phyloP scores from a whole-genome alignment of 176 grass and related monocot species.

The Phragmites australis region DNA sequence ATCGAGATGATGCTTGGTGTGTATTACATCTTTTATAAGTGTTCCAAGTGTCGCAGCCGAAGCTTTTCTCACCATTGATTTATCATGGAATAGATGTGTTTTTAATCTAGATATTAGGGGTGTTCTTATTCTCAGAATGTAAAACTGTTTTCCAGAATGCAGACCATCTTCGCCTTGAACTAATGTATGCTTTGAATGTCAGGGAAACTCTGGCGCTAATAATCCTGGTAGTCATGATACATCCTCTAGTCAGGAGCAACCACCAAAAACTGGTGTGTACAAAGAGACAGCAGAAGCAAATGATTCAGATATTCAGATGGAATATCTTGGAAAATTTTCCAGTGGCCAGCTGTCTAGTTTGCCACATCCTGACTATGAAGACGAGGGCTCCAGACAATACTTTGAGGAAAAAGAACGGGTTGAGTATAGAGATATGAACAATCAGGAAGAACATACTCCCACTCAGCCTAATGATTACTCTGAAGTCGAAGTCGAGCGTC shows the following conservation, averaged over 20 bases:
- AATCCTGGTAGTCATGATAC: conserved; percentile 60
- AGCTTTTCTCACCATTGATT: conserved; percentile 3
- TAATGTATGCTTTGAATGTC: conserved; percentile 8
- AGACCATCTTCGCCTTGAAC: conserved; percentile 1
- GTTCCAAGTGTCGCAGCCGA: not conserved
- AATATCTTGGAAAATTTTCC: conserved; percentile 35
- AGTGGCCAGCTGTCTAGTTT: conserved; percentile 24
- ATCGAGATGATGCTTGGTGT: not conserved
- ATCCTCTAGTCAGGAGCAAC: conserved; percentile 61
- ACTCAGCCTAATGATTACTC: conserved; percentile 45
- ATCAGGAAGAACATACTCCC: conserved; percentile 39
- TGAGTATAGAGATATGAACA: conserved; percentile 49
- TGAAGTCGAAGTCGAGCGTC: not conserved
- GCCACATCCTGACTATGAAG: conserved; percentile 38
- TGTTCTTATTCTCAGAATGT: conserved; percentile 25
- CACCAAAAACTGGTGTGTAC: conserved; percentile 41
- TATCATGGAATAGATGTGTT: not conserved
- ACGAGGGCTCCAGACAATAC: conserved; percentile 46
- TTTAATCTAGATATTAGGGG: not conserved
- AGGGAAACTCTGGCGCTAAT: conserved; percentile 52
- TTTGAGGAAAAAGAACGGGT: conserved; percentile 43
- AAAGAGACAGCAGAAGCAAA: conserved; percentile 37
- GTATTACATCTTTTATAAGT: not conserved
- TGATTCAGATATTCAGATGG: conserved; percentile 37
- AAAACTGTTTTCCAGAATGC: conserved; percentile 6